phyloP scores from a whole-genome alignment of 2,329 filamentous ascomycete genomes.

The Incumbomyces delicatus region DNA sequence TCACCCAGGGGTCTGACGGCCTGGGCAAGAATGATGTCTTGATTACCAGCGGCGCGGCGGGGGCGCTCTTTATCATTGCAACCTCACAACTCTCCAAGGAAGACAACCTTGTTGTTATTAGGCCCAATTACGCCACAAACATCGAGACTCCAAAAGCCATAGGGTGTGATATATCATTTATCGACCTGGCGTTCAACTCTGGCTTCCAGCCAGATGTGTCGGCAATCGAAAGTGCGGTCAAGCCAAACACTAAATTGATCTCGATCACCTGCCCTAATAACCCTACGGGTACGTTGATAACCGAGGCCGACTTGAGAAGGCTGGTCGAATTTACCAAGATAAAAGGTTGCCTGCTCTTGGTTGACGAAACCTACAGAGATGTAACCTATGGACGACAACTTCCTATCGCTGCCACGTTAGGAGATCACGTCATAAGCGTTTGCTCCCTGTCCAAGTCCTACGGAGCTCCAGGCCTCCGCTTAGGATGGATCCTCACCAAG shows the following conservation, averaged over 20 bases:
- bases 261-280: too few species aligned
- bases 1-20: background rate
- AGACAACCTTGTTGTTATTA: conserved; percentile 3
- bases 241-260: conserved; percentile 5
- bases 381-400: too few species aligned
- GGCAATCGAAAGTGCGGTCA: background rate
- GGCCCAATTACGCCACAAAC: conserved; percentile 6
- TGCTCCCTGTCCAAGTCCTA: too few species aligned
- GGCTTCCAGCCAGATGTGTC: background rate
- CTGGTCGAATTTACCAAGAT: too few species aligned
- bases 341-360: too few species aligned
- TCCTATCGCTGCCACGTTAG: too few species aligned
- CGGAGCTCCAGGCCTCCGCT: too few species aligned
- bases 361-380: too few species aligned
- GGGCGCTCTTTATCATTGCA: conserved; percentile 5
- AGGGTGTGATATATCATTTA: conserved; percentile 1
- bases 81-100: conserved; percentile 2
- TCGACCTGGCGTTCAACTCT: background rate
- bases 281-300: too few species aligned
- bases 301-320: too few species aligned
- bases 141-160: conserved; percentile 5
- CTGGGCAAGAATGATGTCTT: conserved; percentile 4
- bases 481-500: too few species aligned
- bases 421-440: too few species aligned
- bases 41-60: conserved; percentile 1